Conservation (phyloP, 164 flowering plant genomes). For the Hamamelis virginiana region DNA sequence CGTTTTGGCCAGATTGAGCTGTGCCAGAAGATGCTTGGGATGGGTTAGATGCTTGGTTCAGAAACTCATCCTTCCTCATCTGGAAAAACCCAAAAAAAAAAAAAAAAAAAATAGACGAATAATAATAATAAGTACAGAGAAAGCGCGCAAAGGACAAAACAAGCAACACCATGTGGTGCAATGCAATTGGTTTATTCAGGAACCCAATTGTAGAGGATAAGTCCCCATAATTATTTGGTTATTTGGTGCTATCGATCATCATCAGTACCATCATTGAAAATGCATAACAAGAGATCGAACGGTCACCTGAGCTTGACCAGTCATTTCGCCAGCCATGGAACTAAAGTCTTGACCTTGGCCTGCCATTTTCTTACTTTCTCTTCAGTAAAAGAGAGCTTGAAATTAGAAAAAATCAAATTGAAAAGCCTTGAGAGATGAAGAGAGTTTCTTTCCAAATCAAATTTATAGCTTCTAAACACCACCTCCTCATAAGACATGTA, state of each 20-base stretch:
- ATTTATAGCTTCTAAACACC: constrained; percentile 1
- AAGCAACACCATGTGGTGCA: no score
- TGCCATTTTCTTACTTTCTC: constrained; percentile 21
- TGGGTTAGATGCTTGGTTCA: constrained; percentile 9
- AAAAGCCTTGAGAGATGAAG: constrained; percentile 9
- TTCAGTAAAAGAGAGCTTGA: neutral
- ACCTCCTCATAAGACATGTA: neutral
- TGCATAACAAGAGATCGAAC: neutral
- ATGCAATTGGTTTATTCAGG: no score
- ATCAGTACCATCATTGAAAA: neutral
- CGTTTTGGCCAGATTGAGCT: constrained; percentile 14
- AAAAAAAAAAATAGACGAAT: neutral
- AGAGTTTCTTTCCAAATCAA: neutral
- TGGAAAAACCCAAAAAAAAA: neutral
- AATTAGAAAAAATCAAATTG: neutral
- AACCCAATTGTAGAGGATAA: no score
- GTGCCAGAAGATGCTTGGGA: no score
- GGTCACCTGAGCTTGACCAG: constrained; percentile 32
- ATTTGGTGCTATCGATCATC: neutral
- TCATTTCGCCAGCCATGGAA: constrained; percentile 15
- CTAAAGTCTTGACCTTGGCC: constrained; percentile 9
- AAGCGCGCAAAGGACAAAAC: no score
- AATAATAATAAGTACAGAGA: no score
- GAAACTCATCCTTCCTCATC: constrained; percentile 24
- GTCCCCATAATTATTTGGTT: neutral